These are phyloP conservation scores for Aspergillus sparsus DNA, from an alignment of 495 filamentous ascomycete genomes.

Conservation along the genomic window DNA sequence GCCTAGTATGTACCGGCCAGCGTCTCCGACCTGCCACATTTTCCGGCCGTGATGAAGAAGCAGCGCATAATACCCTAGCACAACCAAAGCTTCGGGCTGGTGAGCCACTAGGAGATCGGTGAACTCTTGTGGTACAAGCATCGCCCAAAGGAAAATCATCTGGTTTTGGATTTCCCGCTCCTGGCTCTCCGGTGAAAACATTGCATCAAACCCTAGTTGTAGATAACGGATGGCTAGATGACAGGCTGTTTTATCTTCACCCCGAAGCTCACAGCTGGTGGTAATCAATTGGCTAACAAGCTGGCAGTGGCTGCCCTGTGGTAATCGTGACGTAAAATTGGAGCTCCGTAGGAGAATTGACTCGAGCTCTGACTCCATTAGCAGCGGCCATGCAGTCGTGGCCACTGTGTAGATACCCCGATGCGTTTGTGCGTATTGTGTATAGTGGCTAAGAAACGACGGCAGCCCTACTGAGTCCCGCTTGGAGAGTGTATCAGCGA, in stretches of 20 bases:
- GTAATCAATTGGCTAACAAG: neutral
- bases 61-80: slow-evolving; percentile 44
- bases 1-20: slow-evolving; percentile 37
- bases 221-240: slow-evolving; percentile 21
- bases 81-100: slow-evolving; percentile 39
- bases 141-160: slow-evolving; percentile 38
- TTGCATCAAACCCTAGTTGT: slow-evolving; percentile 27
- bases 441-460: slow-evolving; percentile 31
- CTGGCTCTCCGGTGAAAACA: slow-evolving; percentile 4
- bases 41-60: slow-evolving; percentile 33
- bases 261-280: neutral
- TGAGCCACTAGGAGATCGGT: slow-evolving; percentile 28
- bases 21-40: slow-evolving; percentile 41
- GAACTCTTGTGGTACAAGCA: slow-evolving; percentile 30
- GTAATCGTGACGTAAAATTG: slow-evolving; percentile 26
- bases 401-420: slow-evolving; percentile 40
- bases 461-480: slow-evolving; percentile 13
- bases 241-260: slow-evolving; percentile 30
- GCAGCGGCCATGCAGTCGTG: slow-evolving; percentile 26
- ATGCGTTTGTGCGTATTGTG: slow-evolving; percentile 40
- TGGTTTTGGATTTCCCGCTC: slow-evolving; percentile 21
- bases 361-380: slow-evolving; percentile 21
- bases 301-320: neutral
- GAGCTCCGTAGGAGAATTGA: slow-evolving; percentile 24
- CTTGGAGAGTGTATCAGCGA: slow-evolving; percentile 10